Percentiles rank a stretch among this genome's conserved stretches.
phyloP scores from a whole-genome alignment of 768 basidiomycete genomes.

The Crucibulum laeve region DNA sequence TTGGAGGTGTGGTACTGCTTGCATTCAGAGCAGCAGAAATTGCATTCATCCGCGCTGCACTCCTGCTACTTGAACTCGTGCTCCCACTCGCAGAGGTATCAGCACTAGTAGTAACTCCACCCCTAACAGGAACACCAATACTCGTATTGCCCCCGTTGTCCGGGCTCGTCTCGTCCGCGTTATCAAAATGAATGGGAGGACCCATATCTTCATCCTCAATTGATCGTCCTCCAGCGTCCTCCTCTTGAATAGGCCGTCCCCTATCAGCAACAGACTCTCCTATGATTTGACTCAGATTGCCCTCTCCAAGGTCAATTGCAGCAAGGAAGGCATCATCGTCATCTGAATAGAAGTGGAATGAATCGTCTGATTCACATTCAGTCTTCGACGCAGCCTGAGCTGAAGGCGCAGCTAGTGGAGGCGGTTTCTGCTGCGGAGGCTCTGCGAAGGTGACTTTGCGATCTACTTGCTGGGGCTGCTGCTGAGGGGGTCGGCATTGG shows the following conservation, averaged over 20 bases:
- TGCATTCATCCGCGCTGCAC: constrained; percentile 6
- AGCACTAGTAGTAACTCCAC: not conserved
- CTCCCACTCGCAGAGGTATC: not conserved
- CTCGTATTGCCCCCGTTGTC: too few species aligned
- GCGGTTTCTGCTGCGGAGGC: not conserved
- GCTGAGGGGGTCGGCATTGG: constrained; percentile 4
- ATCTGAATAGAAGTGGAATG: constrained; percentile 55
- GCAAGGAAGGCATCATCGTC: constrained; percentile 68
- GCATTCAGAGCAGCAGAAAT: constrained; percentile 13
- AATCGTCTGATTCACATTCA: constrained; percentile 23
- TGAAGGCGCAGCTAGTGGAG: not conserved
- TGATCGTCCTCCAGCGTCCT: constrained; percentile 5
- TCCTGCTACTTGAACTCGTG: not conserved
- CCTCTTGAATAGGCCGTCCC: constrained; percentile 39
- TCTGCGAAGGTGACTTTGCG: constrained; percentile 10
- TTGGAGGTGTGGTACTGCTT: too few species aligned
- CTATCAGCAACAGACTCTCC: constrained; percentile 34
- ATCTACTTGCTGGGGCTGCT: constrained; percentile 7
- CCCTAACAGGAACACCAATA: too few species aligned
- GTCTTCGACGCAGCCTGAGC: constrained; percentile 6
- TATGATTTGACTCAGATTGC: constrained; percentile 32
- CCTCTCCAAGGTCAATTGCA: constrained; percentile 45
- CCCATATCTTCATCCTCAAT: constrained; percentile 20
- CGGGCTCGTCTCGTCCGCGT: too few species aligned
- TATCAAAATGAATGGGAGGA: constrained; percentile 40